These are phyloP conservation scores for Candolleomyces aberdarensis DNA, from an alignment of 768 basidiomycete genomes.

Conservation along the genomic window DNA sequence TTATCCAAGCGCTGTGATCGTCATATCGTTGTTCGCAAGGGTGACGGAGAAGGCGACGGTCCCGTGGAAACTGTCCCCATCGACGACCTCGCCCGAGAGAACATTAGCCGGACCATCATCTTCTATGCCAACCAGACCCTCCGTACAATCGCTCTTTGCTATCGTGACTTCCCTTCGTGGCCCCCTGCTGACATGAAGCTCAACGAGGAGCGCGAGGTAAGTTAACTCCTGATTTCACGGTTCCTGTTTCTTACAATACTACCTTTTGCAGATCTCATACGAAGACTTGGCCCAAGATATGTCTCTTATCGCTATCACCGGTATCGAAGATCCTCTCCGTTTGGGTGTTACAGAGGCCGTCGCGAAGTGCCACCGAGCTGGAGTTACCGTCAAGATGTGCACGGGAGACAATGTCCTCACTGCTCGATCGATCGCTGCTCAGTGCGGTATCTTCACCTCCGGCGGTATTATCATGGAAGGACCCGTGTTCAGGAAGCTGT, in stretches of 20 bases:
- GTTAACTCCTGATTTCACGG: constrained; percentile 11
- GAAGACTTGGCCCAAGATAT: constrained; percentile 67
- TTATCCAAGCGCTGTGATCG: constrained; percentile 70
- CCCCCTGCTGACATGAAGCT: constrained; percentile 55
- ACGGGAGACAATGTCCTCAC: constrained; percentile 97
- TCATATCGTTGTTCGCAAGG: constrained; percentile 67
- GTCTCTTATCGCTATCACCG: constrained; percentile 85
- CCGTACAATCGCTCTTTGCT: constrained; percentile 92
- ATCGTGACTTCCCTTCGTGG: constrained; percentile 84
- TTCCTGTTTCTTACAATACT: too few relatives aligned
- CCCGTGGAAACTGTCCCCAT: constrained; percentile 58
- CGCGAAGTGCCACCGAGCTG: constrained; percentile 79
- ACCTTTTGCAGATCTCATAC: constrained; percentile 28
- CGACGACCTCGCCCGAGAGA: constrained; percentile 65
- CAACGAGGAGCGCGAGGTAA: constrained; percentile 54
- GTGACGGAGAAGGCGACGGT: constrained; percentile 13
- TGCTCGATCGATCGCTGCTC: constrained; percentile 91
- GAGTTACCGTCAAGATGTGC: constrained; percentile 96
- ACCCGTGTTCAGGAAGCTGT: constrained; percentile 83
- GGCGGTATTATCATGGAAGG: constrained; percentile 99
- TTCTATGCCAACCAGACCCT: constrained; percentile 97
- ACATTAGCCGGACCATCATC: constrained; percentile 90
- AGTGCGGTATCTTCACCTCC: constrained; percentile 92
- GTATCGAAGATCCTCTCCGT: constrained; percentile 96
- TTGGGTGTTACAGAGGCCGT: constrained; percentile 89